phyloP scores from a whole-genome alignment of 805 yeast species.

The Wickerhamiella kurtzmanii region DNA sequence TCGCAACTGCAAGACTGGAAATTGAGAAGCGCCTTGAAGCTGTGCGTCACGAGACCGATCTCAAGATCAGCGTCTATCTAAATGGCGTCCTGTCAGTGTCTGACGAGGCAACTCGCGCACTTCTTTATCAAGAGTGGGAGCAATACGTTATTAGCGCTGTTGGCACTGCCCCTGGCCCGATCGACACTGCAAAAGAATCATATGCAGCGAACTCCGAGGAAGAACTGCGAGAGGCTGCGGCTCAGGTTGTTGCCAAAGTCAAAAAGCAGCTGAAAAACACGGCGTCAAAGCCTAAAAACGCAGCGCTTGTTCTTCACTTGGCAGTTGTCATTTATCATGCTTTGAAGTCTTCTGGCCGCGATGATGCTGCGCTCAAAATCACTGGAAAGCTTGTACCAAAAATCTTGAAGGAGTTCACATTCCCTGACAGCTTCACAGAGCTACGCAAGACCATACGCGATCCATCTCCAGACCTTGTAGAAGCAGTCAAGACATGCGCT shows the following conservation, averaged over 20 bases:
- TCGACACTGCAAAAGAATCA: constrained; percentile 2
- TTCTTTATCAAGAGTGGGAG: constrained; percentile 18
- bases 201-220: background rate
- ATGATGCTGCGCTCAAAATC: constrained; percentile 15
- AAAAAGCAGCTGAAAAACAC: constrained; percentile 11
- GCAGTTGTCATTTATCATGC: constrained; percentile 19
- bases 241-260: constrained; percentile 4
- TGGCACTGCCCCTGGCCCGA: background rate
- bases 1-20: constrained; percentile 3
- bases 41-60: constrained; percentile 2
- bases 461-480: constrained; percentile 7
- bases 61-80: constrained; percentile 17
- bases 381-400: constrained; percentile 24
- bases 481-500: constrained; percentile 4
- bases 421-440: constrained; percentile 14
- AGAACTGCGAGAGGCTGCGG: constrained; percentile 2
- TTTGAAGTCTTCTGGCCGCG: constrained; percentile 3
- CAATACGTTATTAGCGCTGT: constrained; percentile 14
- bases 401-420: constrained; percentile 18
- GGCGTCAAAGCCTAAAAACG: constrained; percentile 13
- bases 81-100: constrained; percentile 12
- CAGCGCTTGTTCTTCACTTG: constrained; percentile 20
- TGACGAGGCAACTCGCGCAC: constrained; percentile 4
- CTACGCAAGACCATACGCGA: constrained; percentile 11
- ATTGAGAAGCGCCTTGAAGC: constrained; percentile 6